Evolutionary conservation across 768 basidiomycete genomes (phyloP).

Genomic region (Coprinopsis sp.): DNA sequence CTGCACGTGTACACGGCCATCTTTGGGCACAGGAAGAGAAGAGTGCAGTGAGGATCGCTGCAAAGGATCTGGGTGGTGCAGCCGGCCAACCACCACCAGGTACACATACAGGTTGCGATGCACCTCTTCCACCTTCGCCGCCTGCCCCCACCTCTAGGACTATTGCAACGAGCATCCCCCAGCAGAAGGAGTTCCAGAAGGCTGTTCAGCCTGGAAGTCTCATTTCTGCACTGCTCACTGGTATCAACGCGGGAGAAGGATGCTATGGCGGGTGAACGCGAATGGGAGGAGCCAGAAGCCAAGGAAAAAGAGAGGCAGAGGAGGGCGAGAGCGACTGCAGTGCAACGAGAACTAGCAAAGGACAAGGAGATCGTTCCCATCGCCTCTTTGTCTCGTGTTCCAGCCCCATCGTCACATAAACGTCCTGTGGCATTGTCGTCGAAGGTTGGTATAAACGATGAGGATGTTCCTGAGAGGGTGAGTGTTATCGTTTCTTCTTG

Average conservation of each 20-base stretch:
- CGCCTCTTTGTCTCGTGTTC: conserved; percentile 4
- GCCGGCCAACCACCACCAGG: no score
- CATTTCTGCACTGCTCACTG: conserved; percentile 80
- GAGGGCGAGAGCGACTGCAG: conserved; percentile 11
- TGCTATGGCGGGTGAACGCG: conserved; percentile 24
- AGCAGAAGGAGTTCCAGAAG: conserved; percentile 95
- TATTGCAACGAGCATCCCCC: conserved; percentile 66
- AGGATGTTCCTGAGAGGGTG: conserved; percentile 57
- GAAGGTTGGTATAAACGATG: conserved; percentile 5
- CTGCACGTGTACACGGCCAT: not conserved
- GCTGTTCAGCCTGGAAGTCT: conserved; percentile 95
- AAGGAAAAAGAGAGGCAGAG: conserved; percentile 20
- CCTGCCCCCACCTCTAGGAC: conserved; percentile 42
- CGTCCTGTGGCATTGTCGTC: no score
- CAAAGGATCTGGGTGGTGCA: no score
- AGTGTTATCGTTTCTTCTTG: no score
- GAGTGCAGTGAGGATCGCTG: no score
- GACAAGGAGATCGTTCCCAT: conserved; percentile 32
- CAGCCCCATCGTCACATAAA: no score
- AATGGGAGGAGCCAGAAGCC: conserved; percentile 19
- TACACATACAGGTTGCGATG: no score
- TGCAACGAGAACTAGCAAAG: not conserved
- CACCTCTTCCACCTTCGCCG: no score
- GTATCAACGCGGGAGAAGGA: no score
- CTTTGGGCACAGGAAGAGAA: no score